Evolutionary conservation across 495 filamentous ascomycete genomes (phyloP), one percentile per base, ranked within the genome.

Genomic region (Amorphotheca resinae): DNA sequence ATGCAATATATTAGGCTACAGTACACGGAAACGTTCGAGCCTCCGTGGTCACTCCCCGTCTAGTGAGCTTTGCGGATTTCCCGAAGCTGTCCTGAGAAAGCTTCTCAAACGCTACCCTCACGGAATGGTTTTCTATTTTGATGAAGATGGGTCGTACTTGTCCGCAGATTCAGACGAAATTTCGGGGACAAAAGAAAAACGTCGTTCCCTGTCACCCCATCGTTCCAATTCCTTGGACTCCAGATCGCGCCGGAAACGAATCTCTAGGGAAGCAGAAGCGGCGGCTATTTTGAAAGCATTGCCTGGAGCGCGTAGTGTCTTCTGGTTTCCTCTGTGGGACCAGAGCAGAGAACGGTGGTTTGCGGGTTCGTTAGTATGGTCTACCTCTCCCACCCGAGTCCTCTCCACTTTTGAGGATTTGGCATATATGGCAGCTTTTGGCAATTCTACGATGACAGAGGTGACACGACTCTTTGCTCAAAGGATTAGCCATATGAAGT

Each of bases 241-340:
- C 5, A 15, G 9, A 21, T 8, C 6, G 2, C 14, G 18, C 14
- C 56, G 44, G 23, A 51, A 54, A 15, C 22, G 42, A 6, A 12
- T 31, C 3, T 54, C 51, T 2, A 32, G 41, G 42, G 45, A 52
- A 40, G 33, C 34, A 4, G 54, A 53, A 42, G 54, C 51, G 16
- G 44, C 44, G 15, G 51, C 49, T 8, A 49, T 57, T 34, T 20
- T 54, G 3, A 46, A 34, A 7, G 39, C 49, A 21, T 59, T 79
- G 39, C 68, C 74, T 5, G 60, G 60, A n/a, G 74, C 75, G 3
- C 63, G 66, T 32, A 74, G 65, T 33, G 54, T 76, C 4, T 61
- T 73, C 8, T 74, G 78, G 47, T 59, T 76, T 14, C 81, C 82
- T 0, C 55, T 87, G 1, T 88, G 80, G 74, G 79, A 85, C 53